Evolutionary conservation across 164 flowering plant genomes (phyloP), one percentile per base, ranked within the genome.

Genomic region (Aristolochia contorta): DNA sequence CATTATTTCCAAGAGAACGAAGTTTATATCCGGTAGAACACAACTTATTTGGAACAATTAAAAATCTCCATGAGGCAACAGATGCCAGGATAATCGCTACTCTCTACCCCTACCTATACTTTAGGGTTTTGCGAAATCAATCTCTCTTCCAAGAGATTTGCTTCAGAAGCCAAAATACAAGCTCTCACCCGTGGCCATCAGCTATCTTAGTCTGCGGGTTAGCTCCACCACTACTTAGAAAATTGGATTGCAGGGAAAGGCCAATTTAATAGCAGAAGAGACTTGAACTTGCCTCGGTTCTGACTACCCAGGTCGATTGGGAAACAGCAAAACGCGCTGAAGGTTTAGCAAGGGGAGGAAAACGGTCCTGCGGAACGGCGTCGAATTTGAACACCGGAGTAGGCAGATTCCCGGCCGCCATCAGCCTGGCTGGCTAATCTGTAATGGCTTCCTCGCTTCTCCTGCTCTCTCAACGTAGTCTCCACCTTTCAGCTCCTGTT

Each of bases 231-330:
- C 0, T 4, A 49, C 3, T n/a, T 4, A 23, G 15, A 22, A 53
- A 56, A 56, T 56, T 14, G 19, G 30, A 19, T 37, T 53, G 56
- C 23, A 21, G 22, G 22, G 22, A 8, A n/a, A 8, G 22, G 54
- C 16, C 20, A 16, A 50, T 22, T 23, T 20, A 22, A 24, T 32
- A 9, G 46, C 53, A 53, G 49, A 32, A 15, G 13, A 46, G 15
- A 23, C 12, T 59, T 14, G 25, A 57, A 41, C 6, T 54, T 47
- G 72, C 89, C 86, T 84, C 86, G 0, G 90, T 80, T 68, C 72
- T 73, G 69, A 84, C 85, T 49, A 82, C 66, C 86, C 82, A 84
- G 48, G 84, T 68, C 18, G 80, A 85, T 67, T 72, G 80, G 0
- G 74, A 22, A 50, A 80, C 9, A n/a, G 78, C 67, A 13, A 78